Percentiles rank a stretch among this genome's conserved stretches.
phyloP scores from a whole-genome alignment of 192 early-diverging fungal genomes.

The Chytriomyces hyalinus region DNA sequence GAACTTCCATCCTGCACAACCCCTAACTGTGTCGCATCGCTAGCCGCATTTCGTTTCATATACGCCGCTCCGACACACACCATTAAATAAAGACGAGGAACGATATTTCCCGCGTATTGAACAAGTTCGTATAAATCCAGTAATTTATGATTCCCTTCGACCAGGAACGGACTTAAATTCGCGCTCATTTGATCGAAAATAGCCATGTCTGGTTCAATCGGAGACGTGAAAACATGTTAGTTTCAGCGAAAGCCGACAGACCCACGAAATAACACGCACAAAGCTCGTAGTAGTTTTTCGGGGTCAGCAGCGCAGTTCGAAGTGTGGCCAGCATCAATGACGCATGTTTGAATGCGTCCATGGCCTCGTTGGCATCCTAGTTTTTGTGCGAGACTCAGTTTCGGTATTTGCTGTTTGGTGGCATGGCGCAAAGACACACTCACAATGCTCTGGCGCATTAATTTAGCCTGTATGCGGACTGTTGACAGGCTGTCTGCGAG shows the following conservation, averaged over 20 bases:
- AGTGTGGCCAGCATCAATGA: slow-evolving; percentile 97
- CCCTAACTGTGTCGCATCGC: not conserved
- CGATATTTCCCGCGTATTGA: slow-evolving; percentile 97
- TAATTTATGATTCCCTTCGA: slow-evolving; percentile 80
- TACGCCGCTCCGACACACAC: slow-evolving; percentile 94
- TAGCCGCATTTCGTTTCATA: slow-evolving; percentile 59
- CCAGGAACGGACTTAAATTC: slow-evolving; percentile 86
- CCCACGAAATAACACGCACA: slow-evolving; percentile 62
- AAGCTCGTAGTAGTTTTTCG: slow-evolving; percentile 98
- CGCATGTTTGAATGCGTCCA: slow-evolving; percentile 96
- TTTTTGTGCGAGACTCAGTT: not conserved
- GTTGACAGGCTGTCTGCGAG: not conserved
- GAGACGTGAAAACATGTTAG: too few relatives aligned
- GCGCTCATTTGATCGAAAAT: slow-evolving; percentile 92
- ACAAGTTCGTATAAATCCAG: slow-evolving; percentile 97
- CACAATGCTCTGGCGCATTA: not conserved
- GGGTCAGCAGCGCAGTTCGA: slow-evolving; percentile 90
- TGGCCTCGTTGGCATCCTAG: slow-evolving; percentile 81
- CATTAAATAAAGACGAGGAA: slow-evolving; percentile 97
- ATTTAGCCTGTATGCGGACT: not conserved
- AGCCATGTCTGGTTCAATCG: slow-evolving; percentile 77
- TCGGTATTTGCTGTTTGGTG: not conserved
- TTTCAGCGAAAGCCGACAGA: too few relatives aligned
- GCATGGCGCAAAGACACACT: not conserved
- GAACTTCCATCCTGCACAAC: not conserved